Evolutionary conservation across 2,329 filamentous ascomycete genomes (phyloP).

Genomic region (Hymenoscyphus occultus): DNA sequence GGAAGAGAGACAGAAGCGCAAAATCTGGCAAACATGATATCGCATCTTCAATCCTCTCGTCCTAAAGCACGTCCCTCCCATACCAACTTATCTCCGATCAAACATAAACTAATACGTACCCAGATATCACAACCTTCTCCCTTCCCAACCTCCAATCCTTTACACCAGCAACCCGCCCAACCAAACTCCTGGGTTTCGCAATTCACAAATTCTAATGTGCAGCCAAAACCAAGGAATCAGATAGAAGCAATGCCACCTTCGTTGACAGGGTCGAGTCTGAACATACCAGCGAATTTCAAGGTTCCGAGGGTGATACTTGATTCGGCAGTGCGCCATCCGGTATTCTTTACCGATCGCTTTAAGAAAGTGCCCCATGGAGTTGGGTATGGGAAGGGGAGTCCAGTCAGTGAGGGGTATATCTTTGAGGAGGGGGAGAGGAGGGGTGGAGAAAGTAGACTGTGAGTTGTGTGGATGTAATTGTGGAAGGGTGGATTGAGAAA

Average conservation of each 20-base stretch:
- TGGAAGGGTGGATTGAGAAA: slow-evolving; percentile 8
- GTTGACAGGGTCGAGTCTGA: slow-evolving; percentile 21
- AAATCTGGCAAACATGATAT: not conserved
- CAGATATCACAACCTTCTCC: slow-evolving; percentile 9
- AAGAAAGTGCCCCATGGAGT: slow-evolving; percentile 50
- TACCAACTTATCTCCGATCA: not conserved
- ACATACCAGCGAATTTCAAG: not conserved
- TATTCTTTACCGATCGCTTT: slow-evolving; percentile 69
- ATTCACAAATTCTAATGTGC: not conserved
- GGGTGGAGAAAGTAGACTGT: slow-evolving; percentile 18
- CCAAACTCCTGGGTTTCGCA: slow-evolving; percentile 9
- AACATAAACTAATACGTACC: not conserved
- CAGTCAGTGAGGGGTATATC: slow-evolving; percentile 60
- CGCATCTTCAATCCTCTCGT: not conserved
- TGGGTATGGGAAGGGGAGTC: slow-evolving; percentile 38
- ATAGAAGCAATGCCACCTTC: slow-evolving; percentile 48
- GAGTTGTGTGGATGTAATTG: slow-evolving; percentile 33
- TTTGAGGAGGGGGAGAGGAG: slow-evolving; percentile 46
- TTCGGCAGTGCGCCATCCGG: slow-evolving; percentile 64
- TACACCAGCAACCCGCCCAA: slow-evolving; percentile 24
- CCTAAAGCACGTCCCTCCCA: not conserved
- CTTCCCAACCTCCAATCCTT: slow-evolving; percentile 7
- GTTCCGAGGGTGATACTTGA: slow-evolving; percentile 35
- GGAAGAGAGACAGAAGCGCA: slow-evolving; percentile 2
- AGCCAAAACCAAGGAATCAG: slow-evolving; percentile 36